Percentiles rank a stretch among this genome's conserved stretches.
Conservation (phyloP, 108 stramenopile species). For the Skeletonema marinoi region DNA sequence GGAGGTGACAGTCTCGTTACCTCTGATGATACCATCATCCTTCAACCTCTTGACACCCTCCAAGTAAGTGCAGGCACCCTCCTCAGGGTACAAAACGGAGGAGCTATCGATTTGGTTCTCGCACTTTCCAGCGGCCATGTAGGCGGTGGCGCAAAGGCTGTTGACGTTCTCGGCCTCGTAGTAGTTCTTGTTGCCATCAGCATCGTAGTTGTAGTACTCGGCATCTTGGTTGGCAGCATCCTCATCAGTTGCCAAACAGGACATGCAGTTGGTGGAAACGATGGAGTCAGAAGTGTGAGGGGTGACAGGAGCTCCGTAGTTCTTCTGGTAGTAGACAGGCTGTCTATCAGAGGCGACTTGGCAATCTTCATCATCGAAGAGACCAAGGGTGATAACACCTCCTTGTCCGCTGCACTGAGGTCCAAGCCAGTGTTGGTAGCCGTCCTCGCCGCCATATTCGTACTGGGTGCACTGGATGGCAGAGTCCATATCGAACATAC, state of each 20-base stretch:
- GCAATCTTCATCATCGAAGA: constrained; percentile 85
- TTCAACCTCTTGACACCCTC: constrained; percentile 85
- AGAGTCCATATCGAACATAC: constrained; percentile 6
- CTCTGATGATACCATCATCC: constrained; percentile 84
- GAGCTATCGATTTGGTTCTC: constrained; percentile 62
- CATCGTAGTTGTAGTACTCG: constrained; percentile 44
- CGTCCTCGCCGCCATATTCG: constrained; percentile 35
- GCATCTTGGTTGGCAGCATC: not conserved
- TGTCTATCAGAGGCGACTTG: constrained; percentile 56
- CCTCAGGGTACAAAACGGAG: constrained; percentile 73
- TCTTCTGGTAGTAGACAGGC: constrained; percentile 36
- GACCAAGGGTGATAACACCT: constrained; percentile 77
- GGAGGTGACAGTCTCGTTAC: constrained; percentile 53
- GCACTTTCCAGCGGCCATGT: constrained; percentile 80
- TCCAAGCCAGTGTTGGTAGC: constrained; percentile 72
- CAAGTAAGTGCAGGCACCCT: constrained; percentile 82
- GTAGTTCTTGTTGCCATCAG: constrained; percentile 54
- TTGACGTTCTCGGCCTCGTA: constrained; percentile 48
- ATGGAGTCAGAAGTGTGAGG: constrained; percentile 70
- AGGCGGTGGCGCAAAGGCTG: constrained; percentile 65
- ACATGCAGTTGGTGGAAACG: constrained; percentile 59
- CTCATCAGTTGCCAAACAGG: constrained; percentile 39
- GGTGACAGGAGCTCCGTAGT: constrained; percentile 43
- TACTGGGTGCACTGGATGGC: constrained; percentile 33
- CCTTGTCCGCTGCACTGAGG: constrained; percentile 88